phyloP scores from a whole-genome alignment of 495 filamentous ascomycete species.

The Podospora bellae-mahoneyi region DNA sequence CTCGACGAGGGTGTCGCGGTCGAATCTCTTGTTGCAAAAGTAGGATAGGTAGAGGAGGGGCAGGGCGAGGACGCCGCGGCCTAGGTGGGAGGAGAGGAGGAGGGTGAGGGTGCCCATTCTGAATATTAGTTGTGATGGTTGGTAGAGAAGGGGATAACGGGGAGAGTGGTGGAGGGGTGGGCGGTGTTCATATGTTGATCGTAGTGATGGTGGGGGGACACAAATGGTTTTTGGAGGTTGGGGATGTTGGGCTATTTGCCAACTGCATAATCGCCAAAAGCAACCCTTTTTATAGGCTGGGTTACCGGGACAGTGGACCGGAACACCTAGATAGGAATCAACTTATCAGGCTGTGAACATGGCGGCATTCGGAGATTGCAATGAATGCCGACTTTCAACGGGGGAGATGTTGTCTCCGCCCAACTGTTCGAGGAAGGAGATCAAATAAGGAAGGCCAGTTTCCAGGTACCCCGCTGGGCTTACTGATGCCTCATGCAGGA shows the following conservation, averaged over 20 bases:
- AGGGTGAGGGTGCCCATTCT: background rate
- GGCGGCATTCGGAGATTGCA: background rate
- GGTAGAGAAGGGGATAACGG: background rate
- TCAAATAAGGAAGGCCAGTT: background rate
- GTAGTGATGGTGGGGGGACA: no score
- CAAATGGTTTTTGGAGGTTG: background rate
- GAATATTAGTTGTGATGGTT: background rate
- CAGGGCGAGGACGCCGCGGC: background rate
- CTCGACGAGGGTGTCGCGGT: background rate
- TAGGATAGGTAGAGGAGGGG: background rate
- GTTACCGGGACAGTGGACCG: background rate
- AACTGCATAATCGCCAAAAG: no score
- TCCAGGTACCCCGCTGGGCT: background rate
- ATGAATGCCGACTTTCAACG: background rate
- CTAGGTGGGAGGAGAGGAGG: background rate
- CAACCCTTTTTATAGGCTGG: no score
- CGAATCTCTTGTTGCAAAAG: background rate
- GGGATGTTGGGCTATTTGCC: no score
- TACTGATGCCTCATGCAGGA: background rate
- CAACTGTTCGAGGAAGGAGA: no score
- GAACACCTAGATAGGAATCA: background rate
- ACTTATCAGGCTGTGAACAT: background rate
- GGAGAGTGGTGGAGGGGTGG: no score
- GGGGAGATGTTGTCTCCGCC: background rate
- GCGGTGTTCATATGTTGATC: no score